A percentile compares a stretch with the other conserved stretches of the same genome.
phyloP scores from a whole-genome alignment of 1,284 basidiomycete genomes.

The Xerocomus minutiporus region DNA sequence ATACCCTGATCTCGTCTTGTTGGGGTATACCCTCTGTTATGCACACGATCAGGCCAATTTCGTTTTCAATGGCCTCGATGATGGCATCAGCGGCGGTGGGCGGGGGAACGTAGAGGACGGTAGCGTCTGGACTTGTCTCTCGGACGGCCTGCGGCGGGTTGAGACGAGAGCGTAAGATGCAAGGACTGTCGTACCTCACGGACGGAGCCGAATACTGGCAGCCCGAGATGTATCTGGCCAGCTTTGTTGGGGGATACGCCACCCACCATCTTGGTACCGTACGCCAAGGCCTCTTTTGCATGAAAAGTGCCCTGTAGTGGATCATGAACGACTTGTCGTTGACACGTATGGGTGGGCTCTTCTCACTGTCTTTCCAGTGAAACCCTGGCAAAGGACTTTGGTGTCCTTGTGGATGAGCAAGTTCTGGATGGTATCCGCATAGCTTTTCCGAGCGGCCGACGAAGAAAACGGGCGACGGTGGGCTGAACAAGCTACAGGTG shows the following conservation, averaged over 20 bases:
- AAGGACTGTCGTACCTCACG: constrained; percentile 61
- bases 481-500: constrained; percentile 34
- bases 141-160: constrained; percentile 63
- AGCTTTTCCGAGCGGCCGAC: constrained; percentile 66
- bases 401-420: constrained; percentile 94
- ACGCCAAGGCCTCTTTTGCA: constrained; percentile 88
- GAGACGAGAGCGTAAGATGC: neutral
- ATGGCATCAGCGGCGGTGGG: constrained; percentile 92
- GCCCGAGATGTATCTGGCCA: constrained; percentile 90
- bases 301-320: constrained; percentile 89
- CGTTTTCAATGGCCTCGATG: constrained; percentile 95
- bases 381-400: constrained; percentile 88
- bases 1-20: constrained; percentile 85
- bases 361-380: constrained; percentile 95
- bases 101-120: constrained; percentile 94
- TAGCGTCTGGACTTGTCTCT: constrained; percentile 83
- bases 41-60: constrained; percentile 94
- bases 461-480: constrained; percentile 77
- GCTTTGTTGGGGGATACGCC: constrained; percentile 98
- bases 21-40: constrained; percentile 98
- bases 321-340: constrained; percentile 7
- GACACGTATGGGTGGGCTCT: neutral
- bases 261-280: constrained; percentile 96
- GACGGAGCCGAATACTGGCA: constrained; percentile 93
- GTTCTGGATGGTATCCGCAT: constrained; percentile 90